Percentiles rank a stretch among this genome's conserved stretches.
These are phyloP conservation scores for Cadophora sp. DNA, from an alignment of 2,329 filamentous ascomycete genomes.

Conservation along the genomic window DNA sequence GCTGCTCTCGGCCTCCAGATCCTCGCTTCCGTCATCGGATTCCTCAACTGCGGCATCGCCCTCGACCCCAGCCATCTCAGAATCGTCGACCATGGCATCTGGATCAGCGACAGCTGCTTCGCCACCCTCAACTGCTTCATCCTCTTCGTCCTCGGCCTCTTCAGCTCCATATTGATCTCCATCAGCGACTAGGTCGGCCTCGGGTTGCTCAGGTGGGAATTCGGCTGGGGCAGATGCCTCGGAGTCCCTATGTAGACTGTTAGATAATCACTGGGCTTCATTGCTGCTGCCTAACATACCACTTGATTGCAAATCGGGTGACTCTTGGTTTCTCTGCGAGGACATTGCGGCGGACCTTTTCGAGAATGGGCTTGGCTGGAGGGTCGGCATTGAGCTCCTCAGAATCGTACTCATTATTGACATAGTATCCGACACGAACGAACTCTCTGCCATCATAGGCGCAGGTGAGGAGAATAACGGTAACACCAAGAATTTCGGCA, in stretches of 20 bases:
- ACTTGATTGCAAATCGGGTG: conserved; percentile 98
- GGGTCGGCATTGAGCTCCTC: conserved; percentile 89
- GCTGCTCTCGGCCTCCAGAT: conserved; percentile 78
- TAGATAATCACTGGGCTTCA: conserved; percentile 29
- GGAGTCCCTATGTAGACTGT: conserved; percentile 74
- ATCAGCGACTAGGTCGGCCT: conserved; percentile 85
- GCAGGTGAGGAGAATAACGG: conserved; percentile 94
- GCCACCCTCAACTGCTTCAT: conserved; percentile 62
- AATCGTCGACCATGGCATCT: conserved; percentile 64
- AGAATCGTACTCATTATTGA: conserved; percentile 98
- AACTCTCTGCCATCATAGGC: conserved; percentile 97
- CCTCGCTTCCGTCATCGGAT: conserved; percentile 78
- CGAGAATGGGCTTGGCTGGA: conserved; percentile 88
- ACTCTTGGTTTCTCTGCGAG: conserved; percentile 97
- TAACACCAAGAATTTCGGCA: conserved; percentile 95
- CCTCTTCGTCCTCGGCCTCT: conserved; percentile 78
- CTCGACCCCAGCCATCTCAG: conserved; percentile 78
- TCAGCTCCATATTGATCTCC: conserved; percentile 92
- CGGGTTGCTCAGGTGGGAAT: conserved; percentile 96
- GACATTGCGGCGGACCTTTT: conserved; percentile 90
- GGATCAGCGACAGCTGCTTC: conserved; percentile 56
- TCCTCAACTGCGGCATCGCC: conserved; percentile 61
- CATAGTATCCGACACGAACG: conserved; percentile 97
- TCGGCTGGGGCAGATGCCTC: conserved; percentile 95
- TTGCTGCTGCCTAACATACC: conserved; percentile 62